Conservation (phyloP, 202 grass and related monocot genomes). For the Dendrocalamus latiflorus region DNA sequence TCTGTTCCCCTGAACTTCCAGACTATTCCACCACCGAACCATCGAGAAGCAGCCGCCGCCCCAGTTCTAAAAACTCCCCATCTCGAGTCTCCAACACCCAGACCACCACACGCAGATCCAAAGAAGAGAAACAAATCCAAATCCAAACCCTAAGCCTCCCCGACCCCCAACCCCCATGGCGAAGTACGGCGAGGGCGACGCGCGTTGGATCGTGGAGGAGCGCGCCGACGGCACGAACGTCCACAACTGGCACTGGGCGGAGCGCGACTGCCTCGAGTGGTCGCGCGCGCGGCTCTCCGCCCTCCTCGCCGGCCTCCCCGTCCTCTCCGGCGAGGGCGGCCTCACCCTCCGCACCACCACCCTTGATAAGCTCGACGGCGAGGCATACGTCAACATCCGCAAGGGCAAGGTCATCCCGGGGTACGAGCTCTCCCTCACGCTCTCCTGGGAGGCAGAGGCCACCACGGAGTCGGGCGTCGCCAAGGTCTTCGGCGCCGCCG, state of each 20-base stretch:
- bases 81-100: background rate
- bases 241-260: conserved; percentile 99
- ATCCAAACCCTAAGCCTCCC: conserved; percentile 33
- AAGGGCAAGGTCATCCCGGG: conserved; percentile 98
- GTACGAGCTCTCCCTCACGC: conserved; percentile 80
- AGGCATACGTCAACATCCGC: conserved; percentile 97
- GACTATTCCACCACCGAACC: background rate
- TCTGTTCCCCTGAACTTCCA: no score
- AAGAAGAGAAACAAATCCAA: background rate
- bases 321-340: conserved; percentile 85
- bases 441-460: conserved; percentile 85
- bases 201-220: conserved; percentile 97
- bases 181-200: conserved; percentile 88
- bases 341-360: conserved; percentile 56
- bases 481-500: conserved; percentile 66
- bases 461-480: conserved; percentile 14
- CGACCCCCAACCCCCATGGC: conserved; percentile 36
- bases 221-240: conserved; percentile 87
- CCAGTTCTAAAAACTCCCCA: background rate
- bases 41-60: conserved; percentile 41
- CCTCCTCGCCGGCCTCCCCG: conserved; percentile 53
- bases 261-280: conserved; percentile 94
- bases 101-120: conserved; percentile 37
- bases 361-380: conserved; percentile 85
- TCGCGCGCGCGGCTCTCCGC: conserved; percentile 64